These are phyloP conservation scores for Salvia rosmarinus DNA, from an alignment of 257 asterid genomes.

Conservation along the genomic window DNA sequence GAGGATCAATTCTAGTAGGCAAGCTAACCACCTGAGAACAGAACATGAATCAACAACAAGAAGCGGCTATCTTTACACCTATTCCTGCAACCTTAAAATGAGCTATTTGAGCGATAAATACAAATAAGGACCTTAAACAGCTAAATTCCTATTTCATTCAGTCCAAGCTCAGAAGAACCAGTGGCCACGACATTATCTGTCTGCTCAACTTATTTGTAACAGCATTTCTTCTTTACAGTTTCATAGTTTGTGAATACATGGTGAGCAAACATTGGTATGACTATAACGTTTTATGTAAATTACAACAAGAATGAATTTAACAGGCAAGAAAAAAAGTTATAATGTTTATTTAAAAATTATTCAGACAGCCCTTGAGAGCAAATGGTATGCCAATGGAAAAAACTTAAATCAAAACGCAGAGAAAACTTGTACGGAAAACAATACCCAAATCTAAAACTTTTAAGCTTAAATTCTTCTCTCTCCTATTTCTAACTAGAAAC, in stretches of 20 bases:
- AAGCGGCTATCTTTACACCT: background rate
- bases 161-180: background rate
- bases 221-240: background rate
- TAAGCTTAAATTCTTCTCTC: background rate
- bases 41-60: slow-evolving; percentile 21
- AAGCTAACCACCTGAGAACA: slow-evolving; percentile 76
- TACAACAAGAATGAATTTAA: too few species aligned
- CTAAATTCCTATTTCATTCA: background rate
- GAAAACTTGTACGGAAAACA: background rate
- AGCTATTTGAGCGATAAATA: background rate
- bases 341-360: too few species aligned
- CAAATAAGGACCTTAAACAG: background rate
- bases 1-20: slow-evolving; percentile 94
- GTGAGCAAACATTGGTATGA: too few species aligned
- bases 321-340: too few species aligned
- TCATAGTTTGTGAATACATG: background rate
- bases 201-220: background rate
- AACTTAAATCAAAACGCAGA: background rate
- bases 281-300: too few species aligned
- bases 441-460: background rate
- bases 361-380: background rate
- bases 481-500: background rate
- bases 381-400: background rate
- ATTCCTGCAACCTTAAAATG: background rate
- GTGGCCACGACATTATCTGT: background rate